phyloP scores from a whole-genome alignment of 108 stramenopile genomes.

The Pseudonitzschia pungens region DNA sequence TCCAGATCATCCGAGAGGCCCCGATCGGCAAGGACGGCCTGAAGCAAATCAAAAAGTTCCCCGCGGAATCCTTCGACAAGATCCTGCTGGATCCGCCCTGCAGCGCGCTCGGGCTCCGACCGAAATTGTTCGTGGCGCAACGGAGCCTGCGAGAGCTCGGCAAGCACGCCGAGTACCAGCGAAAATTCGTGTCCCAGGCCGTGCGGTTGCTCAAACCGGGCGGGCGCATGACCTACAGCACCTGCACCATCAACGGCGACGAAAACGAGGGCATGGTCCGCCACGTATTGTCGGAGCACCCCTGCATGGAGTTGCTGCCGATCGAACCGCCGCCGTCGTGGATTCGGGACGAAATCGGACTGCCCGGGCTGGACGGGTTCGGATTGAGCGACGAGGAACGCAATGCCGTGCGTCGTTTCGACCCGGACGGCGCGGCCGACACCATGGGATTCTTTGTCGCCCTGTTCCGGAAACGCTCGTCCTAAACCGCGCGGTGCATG shows the following conservation, averaged over 20 bases:
- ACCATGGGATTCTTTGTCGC: slow-evolving; percentile 82
- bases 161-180: slow-evolving; percentile 60
- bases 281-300: slow-evolving; percentile 53
- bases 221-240: slow-evolving; percentile 71
- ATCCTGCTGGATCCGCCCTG: slow-evolving; percentile 83
- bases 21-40: slow-evolving; percentile 31
- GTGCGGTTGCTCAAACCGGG: slow-evolving; percentile 58
- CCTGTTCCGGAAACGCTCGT: slow-evolving; percentile 54
- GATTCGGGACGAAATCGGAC: not conserved
- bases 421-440: slow-evolving; percentile 51
- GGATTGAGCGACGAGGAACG: slow-evolving; percentile 57
- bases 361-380: slow-evolving; percentile 42
- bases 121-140: slow-evolving; percentile 56
- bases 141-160: slow-evolving; percentile 39
- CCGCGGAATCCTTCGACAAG: slow-evolving; percentile 68
- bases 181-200: slow-evolving; percentile 51
- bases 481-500: too few relatives aligned
- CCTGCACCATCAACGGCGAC: slow-evolving; percentile 60
- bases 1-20: slow-evolving; percentile 10
- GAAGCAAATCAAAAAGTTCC: slow-evolving; percentile 51
- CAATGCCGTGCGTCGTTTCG: slow-evolving; percentile 56
- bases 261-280: slow-evolving; percentile 73
- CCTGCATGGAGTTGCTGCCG: slow-evolving; percentile 61
- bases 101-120: slow-evolving; percentile 71
- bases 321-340: slow-evolving; percentile 12